phyloP scores from a whole-genome alignment of 805 yeast genomes.

The Saccharomyces mikatae region DNA sequence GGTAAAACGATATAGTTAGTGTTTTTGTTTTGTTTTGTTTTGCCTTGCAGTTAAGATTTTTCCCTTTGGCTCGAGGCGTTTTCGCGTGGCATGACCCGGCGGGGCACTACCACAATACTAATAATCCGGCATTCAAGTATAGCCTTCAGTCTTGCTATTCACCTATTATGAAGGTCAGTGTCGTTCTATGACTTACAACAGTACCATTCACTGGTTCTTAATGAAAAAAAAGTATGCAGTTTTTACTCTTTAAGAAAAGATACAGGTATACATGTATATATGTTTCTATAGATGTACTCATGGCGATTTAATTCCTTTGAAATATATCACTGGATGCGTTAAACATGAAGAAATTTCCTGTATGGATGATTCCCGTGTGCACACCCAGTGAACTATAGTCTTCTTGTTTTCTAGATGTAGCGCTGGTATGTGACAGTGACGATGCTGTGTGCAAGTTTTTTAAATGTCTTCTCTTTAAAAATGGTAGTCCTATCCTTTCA shows the following conservation, averaged over 20 bases:
- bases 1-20: background rate
- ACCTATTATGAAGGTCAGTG: background rate
- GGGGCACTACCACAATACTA: background rate
- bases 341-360: background rate
- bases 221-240: background rate
- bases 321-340: background rate
- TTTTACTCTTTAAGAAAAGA: background rate
- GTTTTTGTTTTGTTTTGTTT: constrained; percentile 1
- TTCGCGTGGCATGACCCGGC: background rate
- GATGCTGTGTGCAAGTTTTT: background rate
- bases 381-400: background rate
- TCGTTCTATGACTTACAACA: background rate
- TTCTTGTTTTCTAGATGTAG: background rate
- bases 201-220: too few species aligned
- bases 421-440: background rate
- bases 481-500: background rate
- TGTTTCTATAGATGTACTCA: background rate
- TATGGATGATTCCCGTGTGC: background rate
- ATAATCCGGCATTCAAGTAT: background rate
- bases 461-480: background rate
- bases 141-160: background rate
- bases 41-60: background rate
- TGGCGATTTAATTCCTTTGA: background rate
- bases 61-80: background rate
- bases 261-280: background rate